Base-by-base conservation (phyloP, 2,329 filamentous ascomycete genomes). In the Alternaria triticimaculans region DNA sequence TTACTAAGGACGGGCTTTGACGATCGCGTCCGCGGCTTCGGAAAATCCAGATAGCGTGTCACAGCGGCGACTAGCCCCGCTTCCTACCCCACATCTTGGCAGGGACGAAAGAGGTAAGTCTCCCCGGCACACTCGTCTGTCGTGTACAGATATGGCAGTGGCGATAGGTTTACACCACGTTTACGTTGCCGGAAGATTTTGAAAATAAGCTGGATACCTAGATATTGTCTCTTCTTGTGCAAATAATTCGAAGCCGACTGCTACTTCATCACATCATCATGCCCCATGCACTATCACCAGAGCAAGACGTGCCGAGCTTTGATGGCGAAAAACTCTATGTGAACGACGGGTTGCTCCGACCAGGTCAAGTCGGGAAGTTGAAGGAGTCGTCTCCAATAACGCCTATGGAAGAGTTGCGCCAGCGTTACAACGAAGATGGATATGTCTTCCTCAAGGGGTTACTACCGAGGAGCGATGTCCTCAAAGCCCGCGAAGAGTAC, bases 381-480 rank as follows among this genome's bases (percentile, higher is more conserved):
- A 80, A 72, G 9, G 76, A 80, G 15, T 86, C 85, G 1, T 76
- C 79, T 8, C 81, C 82, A 1, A 72, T 76, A 28, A 77, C 83
- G 11, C 83, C 86, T 0, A 62, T 87, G 9, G 80, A 84, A 41
- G 83, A 86, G 45, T 78, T 87, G 2, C 81, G 81, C n/a, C 69
- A 72, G 5, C 82, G 83, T 28, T 86, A 82, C 68, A 65, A 81
- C 6, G 72, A 82, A 62, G 82, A 88, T 49, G 86, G 86, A 21
- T 88, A 88, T 66, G 73, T 89, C 26, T 86, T 86, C 58, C 58
- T 89, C 3, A 88, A 88, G 66, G 82, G 83, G 1, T 72, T 89
- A 0, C 75, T 89, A 2, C 87, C 87, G 0, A 83, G 83, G 3
- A 74, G 80, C 3, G 85, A 88, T 57, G 86, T 88, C 1, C 80